A percentile compares a stretch with the other conserved stretches of the same genome.
These are phyloP conservation scores for Chrysopogon serrulatus DNA, from an alignment of 176 grass and related monocot species.

Conservation along the genomic window DNA sequence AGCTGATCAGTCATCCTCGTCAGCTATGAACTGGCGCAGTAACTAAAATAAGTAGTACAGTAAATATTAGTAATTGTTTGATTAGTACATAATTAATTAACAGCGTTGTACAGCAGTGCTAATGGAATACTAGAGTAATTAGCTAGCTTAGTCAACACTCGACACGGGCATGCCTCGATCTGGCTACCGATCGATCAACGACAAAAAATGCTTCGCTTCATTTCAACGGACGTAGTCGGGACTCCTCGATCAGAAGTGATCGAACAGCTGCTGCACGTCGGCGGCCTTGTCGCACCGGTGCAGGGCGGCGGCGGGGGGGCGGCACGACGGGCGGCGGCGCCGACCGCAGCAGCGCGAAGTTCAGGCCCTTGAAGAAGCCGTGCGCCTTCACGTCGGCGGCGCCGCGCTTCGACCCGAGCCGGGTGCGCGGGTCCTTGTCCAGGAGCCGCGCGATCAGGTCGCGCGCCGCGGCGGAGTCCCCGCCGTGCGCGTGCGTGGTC, in stretches of 20 bases:
- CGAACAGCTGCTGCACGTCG: slow-evolving; percentile 45
- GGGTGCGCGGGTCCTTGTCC: slow-evolving; percentile 56
- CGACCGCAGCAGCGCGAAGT: slow-evolving; percentile 77
- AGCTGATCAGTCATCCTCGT: background rate
- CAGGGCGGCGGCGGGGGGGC: background rate
- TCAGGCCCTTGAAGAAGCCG: slow-evolving; percentile 81
- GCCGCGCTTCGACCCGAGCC: slow-evolving; percentile 65
- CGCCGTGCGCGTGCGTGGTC: background rate
- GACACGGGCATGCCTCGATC: background rate
- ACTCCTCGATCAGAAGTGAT: slow-evolving; percentile 41
- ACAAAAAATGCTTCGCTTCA: background rate
- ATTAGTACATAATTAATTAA: background rate
- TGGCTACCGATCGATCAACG: background rate
- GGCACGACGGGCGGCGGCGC: slow-evolving; percentile 68
- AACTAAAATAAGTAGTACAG: background rate
- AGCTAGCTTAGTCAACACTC: slow-evolving; percentile 26
- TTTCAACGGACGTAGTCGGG: background rate
- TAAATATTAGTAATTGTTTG: background rate
- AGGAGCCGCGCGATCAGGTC: slow-evolving; percentile 80
- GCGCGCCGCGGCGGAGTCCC: slow-evolving; percentile 20
- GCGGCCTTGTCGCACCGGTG: slow-evolving; percentile 33
- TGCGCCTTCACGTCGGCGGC: slow-evolving; percentile 76
- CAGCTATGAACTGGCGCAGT: background rate
- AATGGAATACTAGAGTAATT: background rate
- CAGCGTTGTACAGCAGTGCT: slow-evolving; percentile 26